Evolutionary conservation across 129 eudicot genomes (phyloP).

Genomic region (Daucus carota): DNA sequence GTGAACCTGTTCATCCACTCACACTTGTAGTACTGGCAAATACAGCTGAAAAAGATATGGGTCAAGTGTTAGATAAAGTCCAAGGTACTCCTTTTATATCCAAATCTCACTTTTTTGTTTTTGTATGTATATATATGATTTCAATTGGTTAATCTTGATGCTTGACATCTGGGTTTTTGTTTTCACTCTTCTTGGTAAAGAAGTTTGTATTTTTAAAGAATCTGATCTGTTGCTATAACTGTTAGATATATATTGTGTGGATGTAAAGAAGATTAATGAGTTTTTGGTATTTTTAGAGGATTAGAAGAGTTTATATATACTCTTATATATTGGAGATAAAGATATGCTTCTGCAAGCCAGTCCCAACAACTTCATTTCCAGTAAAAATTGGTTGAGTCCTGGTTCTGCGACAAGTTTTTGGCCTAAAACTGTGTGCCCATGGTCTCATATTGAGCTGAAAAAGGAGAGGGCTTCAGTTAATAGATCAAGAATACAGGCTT

Average conservation of each 20-base stretch:
- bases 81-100: constrained; percentile 23
- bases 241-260: not conserved
- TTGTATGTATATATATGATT: not conserved
- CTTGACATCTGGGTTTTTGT: not conserved
- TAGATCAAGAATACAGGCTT: constrained; percentile 3
- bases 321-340: not conserved
- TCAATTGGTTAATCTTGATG: not conserved
- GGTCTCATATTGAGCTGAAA: not conserved
- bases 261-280: not conserved
- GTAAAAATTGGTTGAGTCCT: not conserved
- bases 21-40: not conserved
- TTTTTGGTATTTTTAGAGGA: not conserved
- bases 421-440: not conserved
- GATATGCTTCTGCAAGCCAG: not conserved
- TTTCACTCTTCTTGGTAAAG: not conserved
- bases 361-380: not conserved
- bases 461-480: not conserved
- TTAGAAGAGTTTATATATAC: not conserved
- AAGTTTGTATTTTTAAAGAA: not conserved
- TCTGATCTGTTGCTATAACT: too few species aligned
- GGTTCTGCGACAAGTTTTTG: not conserved
- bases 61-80: constrained; percentile 43
- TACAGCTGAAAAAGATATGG: constrained; percentile 30
- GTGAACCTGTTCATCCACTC: not conserved
- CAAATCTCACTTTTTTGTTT: not conserved